These are phyloP conservation scores for Ceratocystis harringtonii DNA, from an alignment of 2,329 filamentous ascomycete species.

Conservation along the genomic window DNA sequence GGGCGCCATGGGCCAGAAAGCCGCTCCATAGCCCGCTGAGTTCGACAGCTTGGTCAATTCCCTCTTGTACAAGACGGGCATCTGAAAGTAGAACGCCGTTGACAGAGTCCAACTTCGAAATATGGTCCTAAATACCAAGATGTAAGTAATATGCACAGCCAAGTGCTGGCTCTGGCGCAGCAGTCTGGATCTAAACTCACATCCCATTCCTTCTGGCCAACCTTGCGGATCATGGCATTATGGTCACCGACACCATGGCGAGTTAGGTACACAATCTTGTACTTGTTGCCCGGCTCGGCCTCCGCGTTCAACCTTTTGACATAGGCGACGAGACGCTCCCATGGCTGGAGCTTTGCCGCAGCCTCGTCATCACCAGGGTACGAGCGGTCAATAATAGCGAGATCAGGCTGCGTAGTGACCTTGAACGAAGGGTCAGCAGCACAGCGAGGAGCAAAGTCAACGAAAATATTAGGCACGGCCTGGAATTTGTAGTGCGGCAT, in stretches of 20 bases:
- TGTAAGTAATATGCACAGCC: background rate
- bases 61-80: conserved; percentile 35
- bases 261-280: conserved; percentile 39
- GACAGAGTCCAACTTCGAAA: conserved; percentile 29
- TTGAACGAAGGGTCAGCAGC: conserved; percentile 22
- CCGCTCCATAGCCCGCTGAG: conserved; percentile 38
- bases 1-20: conserved; percentile 32
- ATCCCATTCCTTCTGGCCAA: conserved; percentile 43
- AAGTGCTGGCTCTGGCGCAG: background rate
- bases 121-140: conserved; percentile 22
- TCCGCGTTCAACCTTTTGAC: conserved; percentile 33
- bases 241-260: conserved; percentile 42
- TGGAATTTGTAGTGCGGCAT: conserved; percentile 19
- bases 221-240: conserved; percentile 37
- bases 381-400: conserved; percentile 37
- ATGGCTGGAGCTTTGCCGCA: conserved; percentile 29
- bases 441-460: conserved; percentile 27
- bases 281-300: conserved; percentile 30
- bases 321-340: conserved; percentile 36
- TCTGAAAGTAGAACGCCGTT: conserved; percentile 28
- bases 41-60: conserved; percentile 37
- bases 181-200: conserved; percentile 21
- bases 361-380: conserved; percentile 24
- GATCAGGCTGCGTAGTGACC: conserved; percentile 31
- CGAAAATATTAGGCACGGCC: conserved; percentile 34